Base-by-base conservation (phyloP, 2,329 filamentous ascomycete genomes). In the Pezicula radicicola region DNA sequence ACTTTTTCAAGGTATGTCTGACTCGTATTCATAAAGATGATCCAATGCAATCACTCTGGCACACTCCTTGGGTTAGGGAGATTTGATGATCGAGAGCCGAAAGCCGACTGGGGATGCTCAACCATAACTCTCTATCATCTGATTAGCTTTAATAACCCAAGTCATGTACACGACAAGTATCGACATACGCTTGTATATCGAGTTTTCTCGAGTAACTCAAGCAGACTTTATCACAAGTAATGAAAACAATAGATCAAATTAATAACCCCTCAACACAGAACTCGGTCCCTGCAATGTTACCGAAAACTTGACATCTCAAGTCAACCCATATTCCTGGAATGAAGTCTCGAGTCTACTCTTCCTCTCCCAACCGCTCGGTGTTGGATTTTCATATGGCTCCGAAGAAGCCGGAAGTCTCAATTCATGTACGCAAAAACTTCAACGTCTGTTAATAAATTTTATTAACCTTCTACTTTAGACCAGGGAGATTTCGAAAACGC, bases 271-370 rank as follows among this genome's bases (percentile, higher is more conserved):
- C 28, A 9, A 12, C 7, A 16, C 42, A 60, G 67, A 70, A 61
- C 63, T 70, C 39, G 72, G 72, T 10, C 72, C 72, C 42, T 74
- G 71, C 58, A 67, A 67, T 52, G 61, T 75, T 25, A 69, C 66
- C 6, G 62, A 62, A 36, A 59, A 61, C 40, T 50, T 59, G 2
- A 58, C 53, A 9, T 46, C 67, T 15, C 56, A 74, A 48, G 57
- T 77, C 49, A 72, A 71, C 40, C 80, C 81, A 49, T 87, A 82
- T 76, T 79, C 81, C 8, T 88, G 82, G 81, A 82, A 85, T 61
- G 74, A 75, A 47, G 70, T 70, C 50, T 77, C 77, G 27, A 83
- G 83, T 52, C 67, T 83, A 63, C 60, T 76, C 13, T 75, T 69
- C 50, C 60, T 75, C 13, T 76, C 78, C 52, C 76, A 90, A 76